These are phyloP conservation scores for Coemansia sp. DNA, from an alignment of 192 early-diverging fungal species.

Conservation along the genomic window DNA sequence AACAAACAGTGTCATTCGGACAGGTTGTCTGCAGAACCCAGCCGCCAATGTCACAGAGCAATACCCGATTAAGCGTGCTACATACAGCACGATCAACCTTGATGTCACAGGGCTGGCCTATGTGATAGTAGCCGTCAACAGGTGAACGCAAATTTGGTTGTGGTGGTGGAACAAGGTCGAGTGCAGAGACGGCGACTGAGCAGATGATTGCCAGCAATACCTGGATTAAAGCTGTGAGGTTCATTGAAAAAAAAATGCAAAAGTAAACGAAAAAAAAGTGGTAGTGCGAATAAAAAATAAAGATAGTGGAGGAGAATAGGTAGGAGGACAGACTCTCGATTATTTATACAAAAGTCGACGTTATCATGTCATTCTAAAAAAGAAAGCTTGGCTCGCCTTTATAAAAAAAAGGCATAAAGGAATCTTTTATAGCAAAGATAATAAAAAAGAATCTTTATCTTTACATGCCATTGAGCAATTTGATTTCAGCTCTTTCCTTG, in stretches of 20 bases:
- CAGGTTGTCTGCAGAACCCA: conserved; percentile 11
- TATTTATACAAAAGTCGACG: background rate
- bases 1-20: background rate
- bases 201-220: background rate
- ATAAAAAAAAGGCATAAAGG: background rate
- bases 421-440: no score
- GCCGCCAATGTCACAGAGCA: conserved; percentile 11
- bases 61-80: background rate
- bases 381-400: background rate
- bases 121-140: background rate
- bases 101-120: conserved; percentile 1
- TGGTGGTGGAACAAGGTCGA: background rate
- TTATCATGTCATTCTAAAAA: background rate
- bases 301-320: background rate
- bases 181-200: background rate
- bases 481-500: conserved; percentile 2
- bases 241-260: background rate
- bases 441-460: no score
- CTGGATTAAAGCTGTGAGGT: background rate
- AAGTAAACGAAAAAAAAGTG: background rate
- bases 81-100: background rate
- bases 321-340: background rate
- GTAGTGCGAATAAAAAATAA: background rate
- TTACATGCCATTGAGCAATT: background rate
- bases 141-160: background rate